Conservation (phyloP, 208 protist genomes). For the Trypanosoma rangeli region DNA sequence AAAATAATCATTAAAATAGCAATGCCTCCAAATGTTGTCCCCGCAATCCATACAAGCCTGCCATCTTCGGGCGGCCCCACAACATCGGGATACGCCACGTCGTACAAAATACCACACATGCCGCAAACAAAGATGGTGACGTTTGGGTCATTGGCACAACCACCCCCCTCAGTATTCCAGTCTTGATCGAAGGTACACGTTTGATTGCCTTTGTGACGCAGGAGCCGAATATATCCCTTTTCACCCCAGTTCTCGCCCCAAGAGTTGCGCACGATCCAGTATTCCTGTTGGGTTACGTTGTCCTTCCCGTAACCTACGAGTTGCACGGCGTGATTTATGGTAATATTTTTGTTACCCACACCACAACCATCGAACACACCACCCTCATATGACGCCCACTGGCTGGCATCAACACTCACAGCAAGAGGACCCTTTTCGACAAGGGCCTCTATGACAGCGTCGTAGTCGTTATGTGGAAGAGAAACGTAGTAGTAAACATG, state of each 20-base stretch:
- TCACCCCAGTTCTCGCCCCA: constrained; percentile 82
- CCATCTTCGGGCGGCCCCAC: not conserved
- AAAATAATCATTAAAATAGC: constrained; percentile 17
- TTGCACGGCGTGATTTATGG: constrained; percentile 83
- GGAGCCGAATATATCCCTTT: constrained; percentile 79
- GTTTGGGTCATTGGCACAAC: constrained; percentile 68
- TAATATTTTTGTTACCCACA: constrained; percentile 52
- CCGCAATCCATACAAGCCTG: constrained; percentile 10
- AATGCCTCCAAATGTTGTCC: constrained; percentile 15
- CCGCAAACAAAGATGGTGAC: constrained; percentile 52
- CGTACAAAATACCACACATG: constrained; percentile 85
- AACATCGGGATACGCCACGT: constrained; percentile 61
- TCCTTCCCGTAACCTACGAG: constrained; percentile 86
- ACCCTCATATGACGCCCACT: constrained; percentile 65
- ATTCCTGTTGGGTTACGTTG: constrained; percentile 41
- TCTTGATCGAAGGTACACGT: constrained; percentile 38
- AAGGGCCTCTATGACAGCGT: constrained; percentile 56
- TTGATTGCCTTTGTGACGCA: constrained; percentile 36
- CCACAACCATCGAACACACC: constrained; percentile 80
- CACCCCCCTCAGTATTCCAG: constrained; percentile 52
- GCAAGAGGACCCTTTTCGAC: constrained; percentile 71
- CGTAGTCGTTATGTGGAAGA: constrained; percentile 61
- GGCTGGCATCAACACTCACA: constrained; percentile 71
- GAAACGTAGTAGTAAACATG: constrained; percentile 61
- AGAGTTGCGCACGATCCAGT: constrained; percentile 92